Evolutionary conservation across 2,329 filamentous ascomycete genomes (phyloP), one percentile per base, ranked within the genome.

Genomic region (Magnaporthales sp.): DNA sequence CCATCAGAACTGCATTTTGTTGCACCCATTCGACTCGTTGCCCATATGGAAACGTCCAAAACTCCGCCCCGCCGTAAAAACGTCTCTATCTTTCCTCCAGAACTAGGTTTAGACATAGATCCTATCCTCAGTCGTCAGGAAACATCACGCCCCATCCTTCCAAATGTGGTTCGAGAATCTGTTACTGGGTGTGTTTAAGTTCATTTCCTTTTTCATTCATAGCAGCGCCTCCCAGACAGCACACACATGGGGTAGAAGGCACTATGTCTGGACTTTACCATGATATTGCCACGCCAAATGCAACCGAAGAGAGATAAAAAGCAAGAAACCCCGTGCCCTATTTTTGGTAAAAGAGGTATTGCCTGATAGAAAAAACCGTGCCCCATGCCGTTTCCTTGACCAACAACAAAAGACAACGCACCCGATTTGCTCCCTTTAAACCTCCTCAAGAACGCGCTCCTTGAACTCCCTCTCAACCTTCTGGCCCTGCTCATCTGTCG

Each of bases 381-480:
- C 75, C 78, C 77, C 79, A 77, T 78, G 78, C 78, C 77, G 77
- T 78, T 73, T 76, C 78, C 78, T 76, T 76, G 76, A 75, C 74
- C 74, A 76, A 74, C 69, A 46, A 46, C 38, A 30, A 58, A 51
- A 32, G 31, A 64, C 22, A 26, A 64, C 11, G n/a, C 63, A 51
- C n/a, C 62, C 32, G 8, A 62, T 30, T 27, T 69, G 71, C 69
- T 74, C 74, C 77, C 76, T 84, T 93, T 92, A 98, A 83, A 98
- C 95, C 80, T 88, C 89, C 80, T 96, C 92, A 76, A 97, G 87
- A 77, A 97, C 92, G 77, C 86, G 87, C 89, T 99, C 94, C 91
- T 97, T 97, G 91, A 98, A 99, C 84, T 99, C 94, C 79, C 93
- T 86, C 89, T 98, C 95, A 74, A 96, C 92, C 92, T 97, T 98